Evolutionary conservation across 2,329 filamentous ascomycete genomes (phyloP), one percentile per base, ranked within the genome.

Genomic region (Aspergillus ruber): DNA sequence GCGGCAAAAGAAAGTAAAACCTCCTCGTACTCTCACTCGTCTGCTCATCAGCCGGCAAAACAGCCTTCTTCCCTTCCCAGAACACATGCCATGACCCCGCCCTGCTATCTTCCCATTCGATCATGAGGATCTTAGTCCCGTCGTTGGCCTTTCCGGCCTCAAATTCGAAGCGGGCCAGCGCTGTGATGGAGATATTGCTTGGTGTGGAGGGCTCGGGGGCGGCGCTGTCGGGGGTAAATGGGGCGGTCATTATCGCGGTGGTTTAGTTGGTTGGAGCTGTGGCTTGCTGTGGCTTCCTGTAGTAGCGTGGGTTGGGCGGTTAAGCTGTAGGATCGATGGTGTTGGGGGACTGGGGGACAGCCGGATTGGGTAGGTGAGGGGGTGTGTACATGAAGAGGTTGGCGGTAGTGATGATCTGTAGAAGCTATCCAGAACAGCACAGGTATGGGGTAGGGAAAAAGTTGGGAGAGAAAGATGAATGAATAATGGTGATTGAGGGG

Each of bases 121-220:
- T 84, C 88, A 95, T 93, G 58, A 95, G 74, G 53, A 95, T 84
- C 73, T 95, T 95, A 53, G 88, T 94, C 36, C 89, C 89, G 55
- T 90, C 85, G 59, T 88, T 88, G 43, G 82, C 85, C 64, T 80
- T 81, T 32, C 83, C 85, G 0, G 81, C 76, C 68, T 90, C 86
- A 63, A 95, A 94, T 66, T 95, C 90, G 69, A 94, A 95, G 50
- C 90, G 84, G 41, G 88, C 85, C 41, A 89, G 75, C n/a, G 84
- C 84, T 48, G 78, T 79, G 42, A 74, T 67, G 0, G 68, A 69
- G 61, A 75, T 61, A 12, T 46, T 46, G 2, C 45, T 58, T 5
- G 53, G 50, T 3, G 47, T 56, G 27, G 64, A 59, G 4, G 66
- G 66, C 32, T 66, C 63, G 4, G 65, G 54, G 3, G 61, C 57